Base-by-base conservation (phyloP, 2,329 filamentous ascomycete species). In the Truncatella angustata region DNA sequence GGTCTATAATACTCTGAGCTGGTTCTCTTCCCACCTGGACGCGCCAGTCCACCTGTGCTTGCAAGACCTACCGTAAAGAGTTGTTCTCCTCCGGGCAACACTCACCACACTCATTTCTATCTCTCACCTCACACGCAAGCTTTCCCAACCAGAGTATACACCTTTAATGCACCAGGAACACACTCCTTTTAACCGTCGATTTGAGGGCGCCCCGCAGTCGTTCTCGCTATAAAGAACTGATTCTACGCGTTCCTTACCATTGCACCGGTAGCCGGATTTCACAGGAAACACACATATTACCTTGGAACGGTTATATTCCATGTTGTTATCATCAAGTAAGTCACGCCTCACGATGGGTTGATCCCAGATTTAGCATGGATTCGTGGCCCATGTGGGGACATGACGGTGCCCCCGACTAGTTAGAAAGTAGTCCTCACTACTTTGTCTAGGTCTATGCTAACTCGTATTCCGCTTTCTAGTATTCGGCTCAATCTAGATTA, bases 1-100 rank as follows among this genome's bases (percentile, higher is more conserved):
- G 61, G 65, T 68, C 68, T 72, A 71, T 71, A 71, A 71, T 66
- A 68, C 74, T 75, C 74, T 72, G 77, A 81, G 77, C 78, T 78
- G 78, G 78, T 72, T 79, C 77, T 80, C 75, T 77, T 70, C 63
- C 62, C 62, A 69, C 70, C 66, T 66, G 65, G 69, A 72, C 68
- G 63, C 56, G 56, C 63, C 70, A 69, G 67, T 66, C 59, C 62
- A 61, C 60, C 56, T 62, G 60, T 67, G 61, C 62, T 65, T 66
- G 63, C 62, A 60, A 62, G 56, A 63, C 63, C 60, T 58, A 59
- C 55, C 56, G 58, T 58, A 74, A 73, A 72, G 71, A 73, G 73
- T 70, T 70, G 69, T 66, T 67, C 66, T 68, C 62, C 61, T 63
- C 63, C 63, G 59, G 62, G 66, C 68, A 65, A 69, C 69, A 70